Conservation (phyloP, 208 protist species). For the Trypanosoma mega region DNA sequence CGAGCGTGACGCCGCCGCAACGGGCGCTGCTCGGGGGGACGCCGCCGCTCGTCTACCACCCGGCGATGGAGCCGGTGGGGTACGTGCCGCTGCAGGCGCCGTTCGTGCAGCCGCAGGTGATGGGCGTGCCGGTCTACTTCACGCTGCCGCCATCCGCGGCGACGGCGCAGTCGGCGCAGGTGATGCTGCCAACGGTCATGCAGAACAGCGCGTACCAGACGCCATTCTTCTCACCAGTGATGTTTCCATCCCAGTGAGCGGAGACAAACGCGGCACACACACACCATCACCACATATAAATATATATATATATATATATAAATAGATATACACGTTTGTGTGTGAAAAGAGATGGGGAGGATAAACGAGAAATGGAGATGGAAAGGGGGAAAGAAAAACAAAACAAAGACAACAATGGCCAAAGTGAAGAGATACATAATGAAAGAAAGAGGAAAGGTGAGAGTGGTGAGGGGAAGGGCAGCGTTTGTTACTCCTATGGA, state of each 20-base stretch:
- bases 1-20: slow-evolving; percentile 17
- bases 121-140: slow-evolving; percentile 23
- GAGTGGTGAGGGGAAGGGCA: background rate
- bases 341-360: background rate
- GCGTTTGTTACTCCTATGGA: background rate
- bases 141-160: slow-evolving; percentile 1
- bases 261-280: background rate
- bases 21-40: background rate
- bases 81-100: background rate
- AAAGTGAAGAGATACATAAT: background rate
- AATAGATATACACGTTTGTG: too few species aligned
- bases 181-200: slow-evolving; percentile 19
- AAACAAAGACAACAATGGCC: background rate
- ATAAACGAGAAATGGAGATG: background rate
- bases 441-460: background rate
- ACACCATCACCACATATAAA: too few species aligned
- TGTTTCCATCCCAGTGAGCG: slow-evolving; percentile 6
- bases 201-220: slow-evolving; percentile 1
- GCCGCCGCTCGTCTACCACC: slow-evolving; percentile 2
- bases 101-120: slow-evolving; percentile 3
- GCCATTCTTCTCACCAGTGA: slow-evolving; percentile 10
- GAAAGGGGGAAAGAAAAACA: background rate
- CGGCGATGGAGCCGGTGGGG: slow-evolving; percentile 3
- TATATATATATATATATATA: too few species aligned
- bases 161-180: background rate